Evolutionary conservation across 2,329 filamentous ascomycete species (phyloP).

Genomic region (Fusarium sp.): DNA sequence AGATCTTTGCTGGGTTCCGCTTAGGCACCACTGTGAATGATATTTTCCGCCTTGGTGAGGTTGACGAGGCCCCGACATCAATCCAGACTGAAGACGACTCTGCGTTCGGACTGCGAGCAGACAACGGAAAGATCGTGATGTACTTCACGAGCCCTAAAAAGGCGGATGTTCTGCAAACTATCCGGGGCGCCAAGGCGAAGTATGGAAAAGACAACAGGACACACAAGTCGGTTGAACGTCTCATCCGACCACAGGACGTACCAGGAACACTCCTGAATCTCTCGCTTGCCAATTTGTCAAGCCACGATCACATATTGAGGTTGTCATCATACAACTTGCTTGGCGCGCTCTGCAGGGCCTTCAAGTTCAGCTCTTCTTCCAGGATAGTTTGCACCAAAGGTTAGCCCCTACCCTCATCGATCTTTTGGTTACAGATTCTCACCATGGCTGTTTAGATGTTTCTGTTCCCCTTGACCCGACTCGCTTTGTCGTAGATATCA

Average conservation of each 20-base stretch:
- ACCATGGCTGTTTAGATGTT: conserved; percentile 59
- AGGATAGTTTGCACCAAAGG: conserved; percentile 73
- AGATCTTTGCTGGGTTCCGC: conserved; percentile 71
- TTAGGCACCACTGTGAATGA: conserved; percentile 76
- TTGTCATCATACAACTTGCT: conserved; percentile 76
- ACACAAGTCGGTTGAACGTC: conserved; percentile 71
- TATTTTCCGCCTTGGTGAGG: conserved; percentile 75
- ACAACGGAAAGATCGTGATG: conserved; percentile 78
- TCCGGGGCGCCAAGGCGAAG: conserved; percentile 72
- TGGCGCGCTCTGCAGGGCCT: conserved; percentile 74
- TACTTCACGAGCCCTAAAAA: conserved; percentile 77
- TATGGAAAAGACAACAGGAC: conserved; percentile 72
- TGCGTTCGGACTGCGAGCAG: conserved; percentile 74
- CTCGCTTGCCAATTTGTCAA: conserved; percentile 74
- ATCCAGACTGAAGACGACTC: conserved; percentile 75
- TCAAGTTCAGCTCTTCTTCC: conserved; percentile 73
- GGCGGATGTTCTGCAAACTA: conserved; percentile 71
- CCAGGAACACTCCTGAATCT: conserved; percentile 77
- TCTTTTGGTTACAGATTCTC: not conserved
- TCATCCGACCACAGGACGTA: conserved; percentile 77
- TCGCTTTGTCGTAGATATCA: conserved; percentile 74
- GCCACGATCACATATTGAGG: conserved; percentile 69
- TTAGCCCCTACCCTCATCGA: conserved; percentile 45
- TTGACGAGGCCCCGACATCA: conserved; percentile 74
- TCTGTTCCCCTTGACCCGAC: conserved; percentile 73